A percentile compares a stretch with the other conserved stretches of the same genome.
Conservation (phyloP, 1,139 yeast genomes). For the Yamadazyma pseudoaaseri region DNA sequence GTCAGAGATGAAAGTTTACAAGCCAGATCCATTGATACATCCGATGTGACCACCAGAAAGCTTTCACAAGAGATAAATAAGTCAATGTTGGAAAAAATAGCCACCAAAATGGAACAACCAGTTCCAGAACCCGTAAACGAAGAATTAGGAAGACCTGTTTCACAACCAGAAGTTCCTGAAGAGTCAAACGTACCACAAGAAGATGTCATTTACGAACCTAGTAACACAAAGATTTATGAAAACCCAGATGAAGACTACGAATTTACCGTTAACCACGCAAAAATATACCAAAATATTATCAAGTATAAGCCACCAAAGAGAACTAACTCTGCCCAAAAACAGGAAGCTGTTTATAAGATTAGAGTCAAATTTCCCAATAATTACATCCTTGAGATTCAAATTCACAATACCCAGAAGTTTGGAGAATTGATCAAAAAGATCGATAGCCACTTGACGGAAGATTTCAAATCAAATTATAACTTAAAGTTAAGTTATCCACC, state of each 20-base stretch:
- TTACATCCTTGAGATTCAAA: slow-evolving; percentile 30
- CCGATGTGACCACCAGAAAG: not conserved
- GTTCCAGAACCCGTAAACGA: slow-evolving; percentile 1
- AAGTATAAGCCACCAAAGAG: slow-evolving; percentile 22
- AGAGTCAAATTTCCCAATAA: slow-evolving; percentile 57
- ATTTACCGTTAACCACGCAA: slow-evolving; percentile 53
- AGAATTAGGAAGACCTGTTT: not conserved
- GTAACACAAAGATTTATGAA: slow-evolving; percentile 23
- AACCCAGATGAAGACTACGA: slow-evolving; percentile 50
- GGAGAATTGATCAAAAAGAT: slow-evolving; percentile 39
- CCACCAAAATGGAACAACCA: not conserved
- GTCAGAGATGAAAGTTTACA: not conserved
- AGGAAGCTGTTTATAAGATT: slow-evolving; percentile 33
- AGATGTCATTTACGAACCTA: slow-evolving; percentile 15
- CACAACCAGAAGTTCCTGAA: not conserved
- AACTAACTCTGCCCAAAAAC: slow-evolving; percentile 4
- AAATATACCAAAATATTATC: slow-evolving; percentile 48
- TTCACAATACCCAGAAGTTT: slow-evolving; percentile 28
- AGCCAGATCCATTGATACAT: not conserved
- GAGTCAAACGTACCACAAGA: not conserved
- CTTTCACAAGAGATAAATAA: not conserved
- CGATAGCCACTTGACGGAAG: slow-evolving; percentile 38
- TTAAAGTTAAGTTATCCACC: slow-evolving; percentile 48
- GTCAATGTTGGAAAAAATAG: not conserved
- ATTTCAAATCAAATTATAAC: slow-evolving; percentile 29